These are phyloP conservation scores for Phytopythium helicoides DNA, from an alignment of 352 stramenopile species.

Conservation along the genomic window DNA sequence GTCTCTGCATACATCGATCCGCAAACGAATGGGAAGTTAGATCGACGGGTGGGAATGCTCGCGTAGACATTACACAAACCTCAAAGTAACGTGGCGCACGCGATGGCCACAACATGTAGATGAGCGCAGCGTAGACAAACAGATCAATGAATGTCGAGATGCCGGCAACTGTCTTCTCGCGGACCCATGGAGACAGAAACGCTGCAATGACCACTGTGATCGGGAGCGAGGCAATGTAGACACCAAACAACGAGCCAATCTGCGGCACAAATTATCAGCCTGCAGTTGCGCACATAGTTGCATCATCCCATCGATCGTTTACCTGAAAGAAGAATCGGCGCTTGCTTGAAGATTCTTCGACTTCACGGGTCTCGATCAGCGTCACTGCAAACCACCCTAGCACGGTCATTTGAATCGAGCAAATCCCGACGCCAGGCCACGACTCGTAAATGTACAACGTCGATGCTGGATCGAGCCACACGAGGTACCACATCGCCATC, in stretches of 20 bases:
- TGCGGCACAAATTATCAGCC: slow-evolving; percentile 11
- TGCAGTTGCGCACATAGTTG: not conserved
- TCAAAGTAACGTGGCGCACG: slow-evolving; percentile 75
- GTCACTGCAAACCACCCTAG: slow-evolving; percentile 65
- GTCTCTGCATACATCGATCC: slow-evolving; percentile 25
- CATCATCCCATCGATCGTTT: not conserved
- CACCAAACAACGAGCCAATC: slow-evolving; percentile 62
- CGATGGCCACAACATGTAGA: slow-evolving; percentile 70
- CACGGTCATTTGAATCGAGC: slow-evolving; percentile 51
- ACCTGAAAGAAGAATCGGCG: slow-evolving; percentile 63
- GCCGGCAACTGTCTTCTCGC: slow-evolving; percentile 65
- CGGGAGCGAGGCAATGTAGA: slow-evolving; percentile 71
- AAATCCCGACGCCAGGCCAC: slow-evolving; percentile 68
- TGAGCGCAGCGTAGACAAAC: slow-evolving; percentile 54
- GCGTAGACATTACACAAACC: slow-evolving; percentile 23
- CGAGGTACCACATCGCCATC: slow-evolving; percentile 81
- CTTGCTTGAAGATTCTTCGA: slow-evolving; percentile 54
- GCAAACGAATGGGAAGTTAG: too few species aligned
- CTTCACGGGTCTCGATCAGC: slow-evolving; percentile 62
- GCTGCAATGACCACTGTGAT: slow-evolving; percentile 69
- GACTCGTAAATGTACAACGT: slow-evolving; percentile 86
- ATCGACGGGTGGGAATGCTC: not conserved
- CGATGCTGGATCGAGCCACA: slow-evolving; percentile 72
- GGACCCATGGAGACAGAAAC: slow-evolving; percentile 76
- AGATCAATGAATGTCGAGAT: slow-evolving; percentile 53